Base-by-base conservation (phyloP, 192 early-diverging fungal genomes). In the Allomyces arbusculus region DNA sequence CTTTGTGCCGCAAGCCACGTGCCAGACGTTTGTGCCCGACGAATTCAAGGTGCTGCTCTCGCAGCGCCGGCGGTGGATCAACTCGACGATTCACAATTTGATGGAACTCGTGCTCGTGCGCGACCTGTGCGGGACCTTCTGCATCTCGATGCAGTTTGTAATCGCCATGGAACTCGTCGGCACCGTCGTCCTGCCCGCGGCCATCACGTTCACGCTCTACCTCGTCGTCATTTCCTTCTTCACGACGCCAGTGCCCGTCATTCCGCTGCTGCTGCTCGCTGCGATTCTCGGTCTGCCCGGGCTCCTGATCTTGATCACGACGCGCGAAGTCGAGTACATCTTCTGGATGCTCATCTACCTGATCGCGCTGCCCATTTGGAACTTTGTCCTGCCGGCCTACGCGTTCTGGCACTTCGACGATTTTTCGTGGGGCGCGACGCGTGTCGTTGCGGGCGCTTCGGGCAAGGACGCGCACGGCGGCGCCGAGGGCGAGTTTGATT, bases 111-210 rank as follows among this genome's bases (percentile, higher is more conserved):
- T 94, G 26, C 73, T 89, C 62, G 85, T 92, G 66, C 77, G 82
- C 26, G 87, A 94, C 70, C 77, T 94, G 63, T 94, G 91, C 73
- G 91, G 91, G 4, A 87, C 84, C 9, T 94, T 91, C 72, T 92
- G 88, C 67, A 74, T 91, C 69, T 89, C 87, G 44, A 90, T 94
- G 91, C 94, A 96, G 81, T 97, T 97, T 76, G 84, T 95, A 61
- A 86, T 97, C 58, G 89, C 91, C 64, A 90, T 97, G 86, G 92
- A 97, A 61, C 79, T 97, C 25, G 77, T 94, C 43, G 92, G 91
- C 33, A 95, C 95, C 8, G 79, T 94, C 26, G 87, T 90, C 12
- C 76, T 97, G 16, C 95, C 95, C 0, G 95, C 92, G 20, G 92
- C 93, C 61, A 91, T 92, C 63, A 71, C 76, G 0, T 92, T 92